Conservation (phyloP, 2,329 filamentous ascomycete genomes). For the Penicillium fuscoglaucum region DNA sequence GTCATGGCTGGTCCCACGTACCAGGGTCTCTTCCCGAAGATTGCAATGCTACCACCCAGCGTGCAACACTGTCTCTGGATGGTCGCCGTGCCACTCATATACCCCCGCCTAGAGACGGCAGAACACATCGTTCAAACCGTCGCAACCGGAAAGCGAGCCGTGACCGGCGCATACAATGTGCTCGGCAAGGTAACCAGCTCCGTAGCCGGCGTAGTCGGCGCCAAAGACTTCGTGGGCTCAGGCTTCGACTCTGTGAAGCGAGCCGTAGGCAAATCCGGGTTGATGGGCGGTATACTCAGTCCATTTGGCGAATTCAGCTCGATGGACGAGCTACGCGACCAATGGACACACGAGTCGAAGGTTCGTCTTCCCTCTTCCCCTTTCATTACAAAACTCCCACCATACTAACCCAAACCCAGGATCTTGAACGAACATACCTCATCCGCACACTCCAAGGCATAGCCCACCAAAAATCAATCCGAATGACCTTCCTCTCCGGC, state of each 20-base stretch:
- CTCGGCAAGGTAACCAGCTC: slow-evolving; percentile 93
- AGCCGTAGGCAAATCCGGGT: slow-evolving; percentile 87
- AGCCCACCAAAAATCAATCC: slow-evolving; percentile 87
- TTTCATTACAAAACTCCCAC: no score
- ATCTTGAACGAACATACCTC: slow-evolving; percentile 92
- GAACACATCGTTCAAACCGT: slow-evolving; percentile 90
- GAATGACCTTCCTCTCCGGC: slow-evolving; percentile 96
- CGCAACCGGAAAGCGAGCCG: slow-evolving; percentile 91
- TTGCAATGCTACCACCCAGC: slow-evolving; percentile 83
- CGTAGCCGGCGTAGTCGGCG: slow-evolving; percentile 91
- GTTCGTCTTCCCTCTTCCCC: slow-evolving; percentile 39
- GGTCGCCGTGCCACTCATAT: slow-evolving; percentile 85
- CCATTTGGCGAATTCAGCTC: slow-evolving; percentile 96
- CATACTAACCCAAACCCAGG: slow-evolving; percentile 46
- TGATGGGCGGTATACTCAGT: slow-evolving; percentile 94
- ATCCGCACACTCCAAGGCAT: slow-evolving; percentile 96
- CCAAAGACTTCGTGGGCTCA: slow-evolving; percentile 86
- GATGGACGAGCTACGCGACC: slow-evolving; percentile 88
- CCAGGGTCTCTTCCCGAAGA: slow-evolving; percentile 93
- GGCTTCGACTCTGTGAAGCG: slow-evolving; percentile 96
- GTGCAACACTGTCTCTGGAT: slow-evolving; percentile 98
- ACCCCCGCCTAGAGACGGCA: slow-evolving; percentile 86
- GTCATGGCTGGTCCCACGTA: slow-evolving; percentile 97
- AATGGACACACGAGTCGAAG: slow-evolving; percentile 98
- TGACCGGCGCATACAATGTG: slow-evolving; percentile 95